Evolutionary conservation across 257 asterid species (phyloP), one percentile per base, ranked within the genome.

Genomic region (Gardenia jasminoides): DNA sequence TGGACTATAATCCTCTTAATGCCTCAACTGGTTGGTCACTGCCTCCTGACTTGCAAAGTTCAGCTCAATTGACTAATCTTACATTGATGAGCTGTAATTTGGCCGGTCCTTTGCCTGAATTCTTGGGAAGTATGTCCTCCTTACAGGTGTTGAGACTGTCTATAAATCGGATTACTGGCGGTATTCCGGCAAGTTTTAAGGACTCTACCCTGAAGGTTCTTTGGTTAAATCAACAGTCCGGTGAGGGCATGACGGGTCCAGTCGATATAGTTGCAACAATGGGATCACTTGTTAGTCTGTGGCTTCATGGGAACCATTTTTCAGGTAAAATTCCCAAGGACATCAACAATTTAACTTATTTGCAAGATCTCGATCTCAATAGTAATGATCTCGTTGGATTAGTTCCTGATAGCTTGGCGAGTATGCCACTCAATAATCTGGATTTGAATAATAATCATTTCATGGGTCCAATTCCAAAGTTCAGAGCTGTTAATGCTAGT

Each of bases 261-360:
- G 92, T 94, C 28, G 97, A 91, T 78, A 67, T 88, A 1, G 85
- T 89, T 6, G 67, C 91, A 7, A 84, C 84, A 8, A 88, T 94
- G 97, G 75, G 7, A 12, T 91, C 97, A 11, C 92, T 91, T 82
- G 85, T 92, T 24, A 90, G 90, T 77, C 84, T 94, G 58, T 94
- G 98, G 98, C 91, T 94, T 10, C 98, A 94, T 44, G 97, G 98
- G 82, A 94, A 94, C 70, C 86, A 72, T 33, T 94, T 92, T 77
- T 89, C 97, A 30, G 98, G 98, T 85, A 90, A 87, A 86, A 91
- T 94, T 77, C 98, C 97, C 0, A 76, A 56, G 33, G 85, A 79
- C 41, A 88, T 94, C 33, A 93, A 92, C 19, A 86, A 86, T 81
- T 80, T 94, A 74, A 86, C 79, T 76, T 86, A 86, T 59, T 82